A percentile compares a stretch with the other conserved stretches of the same genome.
phyloP scores from a whole-genome alignment of 1,284 basidiomycete species.

The Trametes sp. region DNA sequence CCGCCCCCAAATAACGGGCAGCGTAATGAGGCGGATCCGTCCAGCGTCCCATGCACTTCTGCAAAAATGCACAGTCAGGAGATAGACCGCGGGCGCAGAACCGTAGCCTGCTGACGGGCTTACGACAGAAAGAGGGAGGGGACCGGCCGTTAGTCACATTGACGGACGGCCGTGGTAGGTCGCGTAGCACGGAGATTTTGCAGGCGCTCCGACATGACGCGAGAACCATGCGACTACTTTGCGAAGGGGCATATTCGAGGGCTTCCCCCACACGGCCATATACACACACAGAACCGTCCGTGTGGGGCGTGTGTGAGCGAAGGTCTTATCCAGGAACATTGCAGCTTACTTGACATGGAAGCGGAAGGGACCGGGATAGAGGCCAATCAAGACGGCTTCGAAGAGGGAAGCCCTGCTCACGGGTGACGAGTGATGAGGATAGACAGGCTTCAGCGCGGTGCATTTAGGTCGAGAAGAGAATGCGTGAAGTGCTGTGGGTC shows the following conservation, averaged over 20 bases:
- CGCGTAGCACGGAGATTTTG: conserved; percentile 5
- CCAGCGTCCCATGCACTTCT: not conserved
- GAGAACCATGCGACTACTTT: not conserved
- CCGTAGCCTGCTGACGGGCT: conserved; percentile 5
- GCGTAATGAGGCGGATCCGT: not conserved
- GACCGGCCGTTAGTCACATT: conserved; percentile 10
- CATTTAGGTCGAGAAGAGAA: not conserved
- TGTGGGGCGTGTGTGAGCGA: conserved; percentile 2
- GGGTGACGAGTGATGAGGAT: not conserved
- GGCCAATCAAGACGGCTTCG: conserved; percentile 13
- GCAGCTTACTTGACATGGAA: conserved; percentile 21
- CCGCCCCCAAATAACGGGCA: conserved; percentile 1
- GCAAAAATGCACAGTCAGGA: not conserved
- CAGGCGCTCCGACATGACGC: conserved; percentile 17
- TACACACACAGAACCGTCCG: not conserved
- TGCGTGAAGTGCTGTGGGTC: not conserved
- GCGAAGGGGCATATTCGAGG: not conserved
- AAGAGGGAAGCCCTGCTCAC: not conserved
- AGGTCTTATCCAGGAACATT: conserved; percentile 5
- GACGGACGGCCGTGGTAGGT: conserved; percentile 11
- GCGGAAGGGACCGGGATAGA: conserved; percentile 7
- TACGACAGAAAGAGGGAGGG: conserved; percentile 10
- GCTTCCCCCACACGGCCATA: not conserved
- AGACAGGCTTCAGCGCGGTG: not conserved
- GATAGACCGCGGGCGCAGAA: not conserved